Percentiles rank a stretch among this genome's conserved stretches.
Conservation (phyloP, 164 flowering plant genomes). For the Umbilicus rupestris region DNA sequence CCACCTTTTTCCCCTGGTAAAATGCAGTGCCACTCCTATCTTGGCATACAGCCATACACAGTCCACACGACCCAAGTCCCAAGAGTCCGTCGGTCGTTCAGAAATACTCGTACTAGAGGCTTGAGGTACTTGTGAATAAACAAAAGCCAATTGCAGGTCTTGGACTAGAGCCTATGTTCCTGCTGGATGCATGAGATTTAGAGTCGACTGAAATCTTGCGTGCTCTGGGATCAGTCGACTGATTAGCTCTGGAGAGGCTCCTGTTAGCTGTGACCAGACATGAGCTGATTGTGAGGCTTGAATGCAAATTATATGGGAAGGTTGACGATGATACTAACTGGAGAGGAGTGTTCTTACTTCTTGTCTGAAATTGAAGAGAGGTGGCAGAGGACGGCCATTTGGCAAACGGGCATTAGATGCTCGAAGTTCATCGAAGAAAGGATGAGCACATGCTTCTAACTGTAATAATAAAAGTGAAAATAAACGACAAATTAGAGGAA, state of each 20-base stretch:
- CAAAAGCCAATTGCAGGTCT: too few relatives aligned
- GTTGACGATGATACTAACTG: background rate
- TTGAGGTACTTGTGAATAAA: too few relatives aligned
- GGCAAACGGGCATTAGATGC: conserved; percentile 54
- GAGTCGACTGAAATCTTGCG: background rate
- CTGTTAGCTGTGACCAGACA: background rate
- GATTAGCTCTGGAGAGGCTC: conserved; percentile 5
- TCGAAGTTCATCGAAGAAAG: conserved; percentile 20
- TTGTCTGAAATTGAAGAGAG: conserved; percentile 76
- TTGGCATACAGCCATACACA: too few relatives aligned
- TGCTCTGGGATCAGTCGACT: conserved; percentile 1
- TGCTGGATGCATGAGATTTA: background rate
- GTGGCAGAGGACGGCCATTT: conserved; percentile 77
- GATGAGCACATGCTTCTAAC: conserved; percentile 24
- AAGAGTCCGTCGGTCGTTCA: too few relatives aligned
- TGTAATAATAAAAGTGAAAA: conserved; percentile 1
- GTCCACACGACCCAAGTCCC: too few relatives aligned
- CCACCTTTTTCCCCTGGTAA: too few relatives aligned
- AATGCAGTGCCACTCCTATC: too few relatives aligned
- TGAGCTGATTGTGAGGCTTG: too few relatives aligned
- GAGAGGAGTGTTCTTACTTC: conserved; percentile 38
- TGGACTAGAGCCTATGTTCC: background rate
- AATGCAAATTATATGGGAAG: background rate
- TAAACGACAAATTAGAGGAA: background rate
- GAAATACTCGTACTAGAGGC: too few relatives aligned